These are phyloP conservation scores for Saccharomycopsis javanensis DNA, from an alignment of 805 yeast genomes.

Conservation along the genomic window DNA sequence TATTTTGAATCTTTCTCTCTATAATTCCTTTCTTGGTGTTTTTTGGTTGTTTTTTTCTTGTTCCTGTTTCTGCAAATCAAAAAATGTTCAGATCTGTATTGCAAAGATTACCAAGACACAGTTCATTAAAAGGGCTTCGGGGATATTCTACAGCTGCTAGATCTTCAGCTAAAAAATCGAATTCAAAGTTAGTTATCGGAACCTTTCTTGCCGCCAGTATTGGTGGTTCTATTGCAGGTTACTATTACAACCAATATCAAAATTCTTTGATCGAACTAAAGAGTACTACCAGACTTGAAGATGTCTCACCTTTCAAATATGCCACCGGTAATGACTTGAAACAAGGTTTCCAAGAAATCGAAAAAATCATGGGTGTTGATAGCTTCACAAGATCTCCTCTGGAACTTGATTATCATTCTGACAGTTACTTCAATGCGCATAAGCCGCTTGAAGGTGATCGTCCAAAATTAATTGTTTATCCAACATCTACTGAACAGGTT, in stretches of 20 bases:
- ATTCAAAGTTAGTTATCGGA: neutral
- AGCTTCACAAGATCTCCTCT: constrained; percentile 26
- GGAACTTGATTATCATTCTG: constrained; percentile 46
- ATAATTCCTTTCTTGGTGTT: neutral
- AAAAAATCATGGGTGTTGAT: constrained; percentile 29
- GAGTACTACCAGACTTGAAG: constrained; percentile 29
- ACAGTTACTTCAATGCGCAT: constrained; percentile 52
- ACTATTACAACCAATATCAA: neutral
- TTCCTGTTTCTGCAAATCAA: neutral
- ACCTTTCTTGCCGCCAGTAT: neutral
- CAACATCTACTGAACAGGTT: constrained; percentile 57
- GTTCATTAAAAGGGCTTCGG: neutral
- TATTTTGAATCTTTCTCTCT: neutral
- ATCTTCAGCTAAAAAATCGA: neutral
- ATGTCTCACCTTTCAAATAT: constrained; percentile 32
- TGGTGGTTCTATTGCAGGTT: neutral
- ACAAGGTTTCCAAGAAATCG: constrained; percentile 35
- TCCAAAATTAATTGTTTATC: constrained; percentile 53
- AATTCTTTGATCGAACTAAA: neutral
- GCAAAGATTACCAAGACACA: neutral
- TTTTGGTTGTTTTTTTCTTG: neutral
- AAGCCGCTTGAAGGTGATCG: constrained; percentile 50
- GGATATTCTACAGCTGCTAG: neutral
- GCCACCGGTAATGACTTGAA: constrained; percentile 31
- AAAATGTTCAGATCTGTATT: neutral